Evolutionary conservation across 495 filamentous ascomycete genomes (phyloP).

Genomic region (Diplogelasinospora grovesii): DNA sequence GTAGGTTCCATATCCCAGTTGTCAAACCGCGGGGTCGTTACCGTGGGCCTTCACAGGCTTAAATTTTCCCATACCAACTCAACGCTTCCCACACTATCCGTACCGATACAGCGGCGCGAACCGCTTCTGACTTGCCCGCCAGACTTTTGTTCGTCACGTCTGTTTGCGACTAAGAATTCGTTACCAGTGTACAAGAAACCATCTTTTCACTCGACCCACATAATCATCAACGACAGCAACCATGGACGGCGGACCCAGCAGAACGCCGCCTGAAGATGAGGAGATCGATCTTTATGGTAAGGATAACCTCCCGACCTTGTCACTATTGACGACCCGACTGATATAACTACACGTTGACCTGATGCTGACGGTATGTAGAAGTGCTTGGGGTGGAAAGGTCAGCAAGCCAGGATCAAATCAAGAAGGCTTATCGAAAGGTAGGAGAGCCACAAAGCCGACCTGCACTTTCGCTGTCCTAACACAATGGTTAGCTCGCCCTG

Average conservation of each 20-base stretch:
- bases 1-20: too few species aligned
- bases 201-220: too few species aligned
- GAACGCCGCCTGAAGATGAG: slow-evolving; percentile 27
- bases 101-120: too few species aligned
- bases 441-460: slow-evolving; percentile 7
- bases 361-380: slow-evolving; percentile 39
- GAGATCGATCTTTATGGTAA: slow-evolving; percentile 65
- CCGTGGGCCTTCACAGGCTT: slow-evolving; percentile 2
- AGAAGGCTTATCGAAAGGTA: slow-evolving; percentile 97
- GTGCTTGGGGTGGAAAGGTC: slow-evolving; percentile 65
- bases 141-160: too few species aligned
- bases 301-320: slow-evolving; percentile 9
- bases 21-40: too few species aligned
- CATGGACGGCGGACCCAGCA: slow-evolving; percentile 34
- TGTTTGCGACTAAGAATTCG: too few species aligned
- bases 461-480: slow-evolving; percentile 12
- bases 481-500: slow-evolving; percentile 63
- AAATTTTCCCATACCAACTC: slow-evolving; percentile 3
- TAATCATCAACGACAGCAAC: slow-evolving; percentile 21
- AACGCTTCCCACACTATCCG: too few species aligned
- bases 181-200: too few species aligned
- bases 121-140: too few species aligned
- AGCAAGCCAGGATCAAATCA: slow-evolving; percentile 78
- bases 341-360: too few species aligned
- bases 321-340: slow-evolving; percentile 1